These are phyloP conservation scores for Albophoma yamanashiensis DNA, from an alignment of 2,329 filamentous ascomycete species.

Conservation along the genomic window DNA sequence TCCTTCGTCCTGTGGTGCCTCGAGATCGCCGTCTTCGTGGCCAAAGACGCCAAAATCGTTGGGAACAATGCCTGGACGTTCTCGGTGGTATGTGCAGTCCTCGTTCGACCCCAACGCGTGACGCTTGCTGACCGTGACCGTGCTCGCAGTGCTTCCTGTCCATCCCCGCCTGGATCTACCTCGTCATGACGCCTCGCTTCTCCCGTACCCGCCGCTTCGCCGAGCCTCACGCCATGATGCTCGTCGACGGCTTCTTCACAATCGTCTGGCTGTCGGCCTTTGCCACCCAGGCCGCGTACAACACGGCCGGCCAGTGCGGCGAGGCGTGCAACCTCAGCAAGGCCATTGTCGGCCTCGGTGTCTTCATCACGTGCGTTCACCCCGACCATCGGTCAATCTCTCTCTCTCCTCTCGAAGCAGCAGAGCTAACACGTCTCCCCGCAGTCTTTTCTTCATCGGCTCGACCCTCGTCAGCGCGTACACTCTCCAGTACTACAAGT, in stretches of 20 bases:
- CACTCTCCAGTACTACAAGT: slow-evolving; percentile 50
- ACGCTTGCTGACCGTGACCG: slow-evolving; percentile 4
- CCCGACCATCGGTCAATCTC: not conserved
- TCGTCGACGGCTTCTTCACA: slow-evolving; percentile 44
- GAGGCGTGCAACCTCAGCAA: slow-evolving; percentile 50
- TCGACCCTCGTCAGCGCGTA: slow-evolving; percentile 48
- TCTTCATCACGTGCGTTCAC: slow-evolving; percentile 48
- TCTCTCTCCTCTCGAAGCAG: not conserved
- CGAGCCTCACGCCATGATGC: slow-evolving; percentile 50
- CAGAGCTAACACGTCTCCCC: not conserved
- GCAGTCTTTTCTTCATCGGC: slow-evolving; percentile 43
- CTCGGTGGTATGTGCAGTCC: slow-evolving; percentile 40
- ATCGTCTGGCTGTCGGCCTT: slow-evolving; percentile 59
- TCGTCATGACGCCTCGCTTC: slow-evolving; percentile 54
- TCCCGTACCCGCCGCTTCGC: slow-evolving; percentile 50
- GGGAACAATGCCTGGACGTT: slow-evolving; percentile 55
- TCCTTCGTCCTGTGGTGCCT: slow-evolving; percentile 47
- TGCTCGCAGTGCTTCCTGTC: slow-evolving; percentile 49
- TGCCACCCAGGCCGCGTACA: slow-evolving; percentile 54
- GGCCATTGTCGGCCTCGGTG: slow-evolving; percentile 49
- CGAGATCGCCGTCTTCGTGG: slow-evolving; percentile 48
- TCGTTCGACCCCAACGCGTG: not conserved
- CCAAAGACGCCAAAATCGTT: slow-evolving; percentile 35
- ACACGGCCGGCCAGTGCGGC: slow-evolving; percentile 43
- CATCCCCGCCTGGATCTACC: slow-evolving; percentile 53